Conservation (phyloP, 495 filamentous ascomycete species). For the Penicillium diatomitis region DNA sequence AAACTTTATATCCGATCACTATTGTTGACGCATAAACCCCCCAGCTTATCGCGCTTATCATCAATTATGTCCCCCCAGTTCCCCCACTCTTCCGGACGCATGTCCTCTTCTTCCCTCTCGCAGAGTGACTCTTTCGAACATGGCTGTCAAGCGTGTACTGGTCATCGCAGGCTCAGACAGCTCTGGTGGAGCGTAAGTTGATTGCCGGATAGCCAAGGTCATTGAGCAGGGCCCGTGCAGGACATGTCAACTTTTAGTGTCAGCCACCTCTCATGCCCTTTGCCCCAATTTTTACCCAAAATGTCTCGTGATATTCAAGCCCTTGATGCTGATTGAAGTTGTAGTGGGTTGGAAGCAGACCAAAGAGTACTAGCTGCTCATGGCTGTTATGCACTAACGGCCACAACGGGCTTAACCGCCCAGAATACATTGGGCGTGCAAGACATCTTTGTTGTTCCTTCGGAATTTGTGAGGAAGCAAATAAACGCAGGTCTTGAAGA, state of each 20-base stretch:
- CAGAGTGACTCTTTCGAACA: constrained; percentile 13
- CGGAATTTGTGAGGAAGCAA: constrained; percentile 71
- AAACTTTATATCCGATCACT: no score
- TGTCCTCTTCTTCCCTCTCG: constrained; percentile 18
- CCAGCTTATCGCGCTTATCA: constrained; percentile 2
- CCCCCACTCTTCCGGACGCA: constrained; percentile 22
- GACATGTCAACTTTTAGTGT: no score
- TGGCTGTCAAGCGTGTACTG: constrained; percentile 50
- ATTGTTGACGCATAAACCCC: no score
- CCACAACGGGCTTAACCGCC: constrained; percentile 90
- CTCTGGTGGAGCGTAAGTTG: constrained; percentile 75
- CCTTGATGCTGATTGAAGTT: constrained; percentile 1
- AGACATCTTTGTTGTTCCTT: constrained; percentile 70
- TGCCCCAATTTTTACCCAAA: no score
- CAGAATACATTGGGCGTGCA: constrained; percentile 85
- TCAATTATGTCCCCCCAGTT: constrained; percentile 3
- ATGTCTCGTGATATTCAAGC: no score
- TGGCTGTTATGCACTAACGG: constrained; percentile 89
- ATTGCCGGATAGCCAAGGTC: neutral
- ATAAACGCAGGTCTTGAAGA: constrained; percentile 77
- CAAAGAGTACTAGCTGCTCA: constrained; percentile 90
- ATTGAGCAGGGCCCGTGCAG: no score
- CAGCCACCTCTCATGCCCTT: no score
- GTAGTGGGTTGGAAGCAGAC: constrained; percentile 90
- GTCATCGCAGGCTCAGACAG: constrained; percentile 82